phyloP scores from a whole-genome alignment of 1,284 basidiomycete species.

The Meira miltonrushii region DNA sequence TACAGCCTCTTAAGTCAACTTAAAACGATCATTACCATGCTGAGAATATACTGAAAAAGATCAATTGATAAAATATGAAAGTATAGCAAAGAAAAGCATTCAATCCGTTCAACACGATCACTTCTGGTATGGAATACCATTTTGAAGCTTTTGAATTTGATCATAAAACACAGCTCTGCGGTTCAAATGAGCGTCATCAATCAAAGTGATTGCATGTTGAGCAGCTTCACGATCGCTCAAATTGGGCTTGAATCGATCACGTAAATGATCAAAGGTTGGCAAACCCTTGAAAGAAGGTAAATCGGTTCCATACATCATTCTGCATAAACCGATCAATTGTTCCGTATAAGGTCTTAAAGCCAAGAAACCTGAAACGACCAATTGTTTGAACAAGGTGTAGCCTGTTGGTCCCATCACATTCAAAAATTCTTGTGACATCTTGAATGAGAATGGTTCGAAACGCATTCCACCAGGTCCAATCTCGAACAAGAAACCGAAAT shows the following conservation, averaged over 20 bases:
- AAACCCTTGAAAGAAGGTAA: slow-evolving; percentile 91
- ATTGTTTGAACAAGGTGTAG: slow-evolving; percentile 84
- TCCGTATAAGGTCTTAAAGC: slow-evolving; percentile 85
- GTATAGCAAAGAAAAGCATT: neutral
- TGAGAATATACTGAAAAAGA: neutral
- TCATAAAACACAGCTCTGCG: slow-evolving; percentile 85
- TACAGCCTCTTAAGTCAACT: no score
- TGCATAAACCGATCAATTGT: slow-evolving; percentile 79
- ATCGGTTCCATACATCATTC: slow-evolving; percentile 89
- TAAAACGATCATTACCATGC: no score
- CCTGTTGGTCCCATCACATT: slow-evolving; percentile 95
- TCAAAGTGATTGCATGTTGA: slow-evolving; percentile 75
- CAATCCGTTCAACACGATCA: neutral
- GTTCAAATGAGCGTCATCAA: slow-evolving; percentile 91
- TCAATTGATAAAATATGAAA: neutral
- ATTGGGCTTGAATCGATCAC: slow-evolving; percentile 77
- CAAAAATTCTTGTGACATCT: slow-evolving; percentile 96
- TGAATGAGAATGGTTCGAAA: slow-evolving; percentile 68
- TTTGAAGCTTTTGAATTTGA: slow-evolving; percentile 56
- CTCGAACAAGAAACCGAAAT: slow-evolving; percentile 97
- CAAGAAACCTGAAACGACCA: slow-evolving; percentile 93
- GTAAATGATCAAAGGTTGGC: slow-evolving; percentile 68
- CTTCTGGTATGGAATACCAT: slow-evolving; percentile 36
- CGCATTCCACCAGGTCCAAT: slow-evolving; percentile 61
- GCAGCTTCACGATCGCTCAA: slow-evolving; percentile 85